Base-by-base conservation (phyloP, 129 eudicot species). In the Erigeron canadensis region DNA sequence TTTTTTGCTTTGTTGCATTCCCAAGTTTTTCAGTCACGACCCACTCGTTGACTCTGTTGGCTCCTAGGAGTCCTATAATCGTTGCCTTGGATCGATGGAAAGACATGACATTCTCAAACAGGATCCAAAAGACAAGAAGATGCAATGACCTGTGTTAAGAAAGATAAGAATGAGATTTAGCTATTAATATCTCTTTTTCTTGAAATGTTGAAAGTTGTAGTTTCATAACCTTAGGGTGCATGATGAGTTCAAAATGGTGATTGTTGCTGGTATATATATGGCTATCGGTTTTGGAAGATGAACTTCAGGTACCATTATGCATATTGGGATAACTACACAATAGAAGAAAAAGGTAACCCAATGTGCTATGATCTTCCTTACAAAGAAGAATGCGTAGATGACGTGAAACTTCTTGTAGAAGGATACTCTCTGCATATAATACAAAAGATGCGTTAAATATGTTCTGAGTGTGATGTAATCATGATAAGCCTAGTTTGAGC, bases 71-170 rank as follows among this genome's bases (percentile, higher is more conserved):
- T 71, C 97, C 96, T 19, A 91, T 91, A 4, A 91, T 78, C 47
- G 97, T 82, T 67, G 96, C 97, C 74, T 88, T 91, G 21, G 96
- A 74, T 69, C 96, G 87, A 73, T 91, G 97, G n/a, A 91, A 83
- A 13, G 97, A 88, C 97, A 91, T 88, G 61, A 91, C 97, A 37
- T 91, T 91, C 80, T 91, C 97, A 77, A 91, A 91, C 67, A 91
- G 77, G 71, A 91, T 88, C 97, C 97, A 91, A 70, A 91, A 88
- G 17, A 88, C 96, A 21, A 91, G 84, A 63, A 91, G 84, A 73
- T 91, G 97, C 37, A 84, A 46, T 41, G 97, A 91, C 77, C 95
- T 91, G 77, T 59, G 47, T 19, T 51, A 68, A 60, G 18, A 21
- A 63, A 77, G 34, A 28, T 28, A 0, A 28, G 69, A 60, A 71